These are phyloP conservation scores for Naematelia aurantialba DNA, from an alignment of 768 basidiomycete genomes.

Conservation along the genomic window DNA sequence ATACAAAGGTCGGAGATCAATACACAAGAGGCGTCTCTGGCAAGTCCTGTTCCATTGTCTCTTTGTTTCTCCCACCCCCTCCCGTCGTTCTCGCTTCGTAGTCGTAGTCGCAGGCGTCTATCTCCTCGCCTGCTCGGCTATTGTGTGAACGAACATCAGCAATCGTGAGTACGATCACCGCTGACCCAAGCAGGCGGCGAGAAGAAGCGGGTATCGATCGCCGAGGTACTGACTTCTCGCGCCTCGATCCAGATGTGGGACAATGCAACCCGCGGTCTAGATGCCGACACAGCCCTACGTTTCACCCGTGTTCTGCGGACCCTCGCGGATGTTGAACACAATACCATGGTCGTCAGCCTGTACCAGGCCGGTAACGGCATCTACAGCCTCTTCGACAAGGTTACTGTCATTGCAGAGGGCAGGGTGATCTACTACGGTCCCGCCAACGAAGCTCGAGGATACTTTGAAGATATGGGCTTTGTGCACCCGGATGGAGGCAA, in stretches of 20 bases:
- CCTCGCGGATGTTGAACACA: slow-evolving; percentile 32
- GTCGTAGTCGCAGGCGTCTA: not conserved
- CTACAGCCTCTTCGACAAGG: slow-evolving; percentile 53
- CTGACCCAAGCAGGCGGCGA: slow-evolving; percentile 28
- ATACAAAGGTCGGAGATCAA: slow-evolving; percentile 49
- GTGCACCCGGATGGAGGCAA: slow-evolving; percentile 38
- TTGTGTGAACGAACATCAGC: slow-evolving; percentile 9
- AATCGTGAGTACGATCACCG: not conserved
- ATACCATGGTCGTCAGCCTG: slow-evolving; percentile 42
- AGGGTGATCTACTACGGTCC: slow-evolving; percentile 55
- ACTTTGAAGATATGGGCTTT: slow-evolving; percentile 47
- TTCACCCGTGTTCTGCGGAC: slow-evolving; percentile 37
- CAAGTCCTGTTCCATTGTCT: not conserved
- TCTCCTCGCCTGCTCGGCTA: too few relatives aligned
- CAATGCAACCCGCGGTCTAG: slow-evolving; percentile 45
- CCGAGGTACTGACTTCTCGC: slow-evolving; percentile 39
- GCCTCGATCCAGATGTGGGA: slow-evolving; percentile 43
- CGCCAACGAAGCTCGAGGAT: slow-evolving; percentile 51
- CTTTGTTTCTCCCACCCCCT: not conserved
- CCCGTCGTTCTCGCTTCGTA: not conserved
- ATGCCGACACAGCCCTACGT: slow-evolving; percentile 40
- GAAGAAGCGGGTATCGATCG: slow-evolving; percentile 48
- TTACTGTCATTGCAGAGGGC: slow-evolving; percentile 55
- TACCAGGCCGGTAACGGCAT: slow-evolving; percentile 43
- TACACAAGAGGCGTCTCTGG: slow-evolving; percentile 52